These are phyloP conservation scores for Pseudonitzschia pungens DNA, from an alignment of 108 stramenopile genomes.

Conservation along the genomic window DNA sequence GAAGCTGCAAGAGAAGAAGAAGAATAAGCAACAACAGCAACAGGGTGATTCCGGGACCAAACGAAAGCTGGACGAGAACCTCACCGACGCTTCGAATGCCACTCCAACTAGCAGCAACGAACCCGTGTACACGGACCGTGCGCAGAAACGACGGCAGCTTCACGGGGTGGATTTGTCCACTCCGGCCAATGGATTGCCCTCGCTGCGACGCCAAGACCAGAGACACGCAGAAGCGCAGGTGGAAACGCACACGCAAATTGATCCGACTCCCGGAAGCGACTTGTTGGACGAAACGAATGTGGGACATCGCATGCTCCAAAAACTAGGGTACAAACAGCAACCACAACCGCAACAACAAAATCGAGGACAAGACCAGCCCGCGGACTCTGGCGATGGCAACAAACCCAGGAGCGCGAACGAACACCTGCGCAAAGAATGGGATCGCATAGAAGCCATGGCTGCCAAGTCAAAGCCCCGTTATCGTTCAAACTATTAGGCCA, in stretches of 20 bases:
- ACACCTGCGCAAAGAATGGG: slow-evolving; percentile 73
- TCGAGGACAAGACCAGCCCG: slow-evolving; percentile 44
- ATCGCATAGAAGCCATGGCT: slow-evolving; percentile 74
- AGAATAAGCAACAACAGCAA: background rate
- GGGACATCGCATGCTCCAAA: slow-evolving; percentile 81
- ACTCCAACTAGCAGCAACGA: slow-evolving; percentile 12
- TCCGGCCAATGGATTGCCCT: background rate
- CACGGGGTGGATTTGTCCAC: slow-evolving; percentile 28
- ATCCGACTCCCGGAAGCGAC: background rate
- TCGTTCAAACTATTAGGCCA: background rate
- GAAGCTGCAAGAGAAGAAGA: slow-evolving; percentile 34
- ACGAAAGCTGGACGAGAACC: slow-evolving; percentile 35
- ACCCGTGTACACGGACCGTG: slow-evolving; percentile 44
- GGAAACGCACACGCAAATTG: background rate
- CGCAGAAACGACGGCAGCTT: slow-evolving; percentile 45
- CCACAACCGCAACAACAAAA: background rate
- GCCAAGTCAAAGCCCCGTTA: background rate
- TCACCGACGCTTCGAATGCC: slow-evolving; percentile 28
- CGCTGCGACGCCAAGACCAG: background rate
- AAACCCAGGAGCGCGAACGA: slow-evolving; percentile 4
- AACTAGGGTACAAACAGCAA: slow-evolving; percentile 68
- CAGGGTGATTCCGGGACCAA: background rate
- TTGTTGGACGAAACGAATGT: slow-evolving; percentile 40
- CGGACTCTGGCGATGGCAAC: background rate
- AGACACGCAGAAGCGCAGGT: background rate